A percentile compares a stretch with the other conserved stretches of the same genome.
These are phyloP conservation scores for Fonsecaea pedrosoi DNA, from an alignment of 2,329 filamentous ascomycete species.

Conservation along the genomic window DNA sequence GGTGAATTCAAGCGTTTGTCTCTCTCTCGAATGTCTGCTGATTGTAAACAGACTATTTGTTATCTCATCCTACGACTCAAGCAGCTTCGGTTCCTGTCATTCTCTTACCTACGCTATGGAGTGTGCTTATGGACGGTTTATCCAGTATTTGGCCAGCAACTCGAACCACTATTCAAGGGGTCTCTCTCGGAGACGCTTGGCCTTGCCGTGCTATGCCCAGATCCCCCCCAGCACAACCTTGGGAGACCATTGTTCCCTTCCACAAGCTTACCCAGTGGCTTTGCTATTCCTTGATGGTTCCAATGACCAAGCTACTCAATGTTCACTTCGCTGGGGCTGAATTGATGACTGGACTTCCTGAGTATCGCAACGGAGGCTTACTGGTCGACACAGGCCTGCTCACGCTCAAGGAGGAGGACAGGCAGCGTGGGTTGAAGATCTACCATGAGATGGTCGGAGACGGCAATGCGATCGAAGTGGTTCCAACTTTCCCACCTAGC, in stretches of 20 bases:
- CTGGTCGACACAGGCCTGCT: slow-evolving; percentile 84
- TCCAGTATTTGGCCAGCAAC: slow-evolving; percentile 86
- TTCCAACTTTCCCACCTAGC: slow-evolving; percentile 73
- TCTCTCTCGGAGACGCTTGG: slow-evolving; percentile 93
- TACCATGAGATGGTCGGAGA: slow-evolving; percentile 76
- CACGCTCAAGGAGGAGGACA: slow-evolving; percentile 73
- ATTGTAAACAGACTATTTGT: slow-evolving; percentile 74
- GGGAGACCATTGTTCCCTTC: slow-evolving; percentile 84
- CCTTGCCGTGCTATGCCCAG: slow-evolving; percentile 81
- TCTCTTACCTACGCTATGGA: slow-evolving; percentile 86
- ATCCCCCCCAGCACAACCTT: slow-evolving; percentile 51
- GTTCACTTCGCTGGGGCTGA: slow-evolving; percentile 82
- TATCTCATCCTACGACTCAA: slow-evolving; percentile 87
- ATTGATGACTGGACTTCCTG: slow-evolving; percentile 83
- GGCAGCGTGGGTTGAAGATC: slow-evolving; percentile 72
- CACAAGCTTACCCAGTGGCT: slow-evolving; percentile 97
- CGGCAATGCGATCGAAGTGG: slow-evolving; percentile 73
- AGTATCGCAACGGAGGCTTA: slow-evolving; percentile 90
- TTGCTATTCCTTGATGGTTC: slow-evolving; percentile 90
- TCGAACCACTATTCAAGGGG: slow-evolving; percentile 83
- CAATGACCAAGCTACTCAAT: slow-evolving; percentile 80
- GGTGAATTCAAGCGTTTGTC: slow-evolving; percentile 62
- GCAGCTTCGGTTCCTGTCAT: slow-evolving; percentile 88
- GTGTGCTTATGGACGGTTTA: slow-evolving; percentile 84
- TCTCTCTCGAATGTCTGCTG: not conserved